These are phyloP conservation scores for Penicillium sclerotigenum DNA, from an alignment of 2,329 filamentous ascomycete genomes.

Conservation along the genomic window DNA sequence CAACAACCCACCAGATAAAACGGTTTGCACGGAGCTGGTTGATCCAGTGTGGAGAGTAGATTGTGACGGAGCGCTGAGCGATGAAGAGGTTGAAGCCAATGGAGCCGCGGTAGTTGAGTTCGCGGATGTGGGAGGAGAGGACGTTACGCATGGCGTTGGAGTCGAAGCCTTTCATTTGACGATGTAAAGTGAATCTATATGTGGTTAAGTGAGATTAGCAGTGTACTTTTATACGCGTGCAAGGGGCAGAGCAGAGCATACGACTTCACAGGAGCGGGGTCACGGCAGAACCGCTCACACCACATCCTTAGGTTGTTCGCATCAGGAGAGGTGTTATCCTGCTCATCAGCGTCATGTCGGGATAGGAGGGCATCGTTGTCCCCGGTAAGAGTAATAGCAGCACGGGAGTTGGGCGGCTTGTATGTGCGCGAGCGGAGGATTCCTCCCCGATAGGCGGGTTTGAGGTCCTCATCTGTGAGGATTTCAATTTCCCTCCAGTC, in stretches of 20 bases:
- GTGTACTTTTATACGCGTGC: too few relatives aligned
- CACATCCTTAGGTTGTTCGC: constrained; percentile 20
- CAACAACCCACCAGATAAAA: constrained; percentile 34
- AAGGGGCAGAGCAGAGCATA: constrained; percentile 16
- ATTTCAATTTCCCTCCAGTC: constrained; percentile 16
- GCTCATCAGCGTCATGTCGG: neutral
- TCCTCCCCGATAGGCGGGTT: constrained; percentile 17
- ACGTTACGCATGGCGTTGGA: constrained; percentile 24
- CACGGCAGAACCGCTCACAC: constrained; percentile 38
- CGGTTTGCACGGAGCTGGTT: constrained; percentile 37
- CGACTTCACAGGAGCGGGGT: constrained; percentile 38
- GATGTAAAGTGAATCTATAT: constrained; percentile 31
- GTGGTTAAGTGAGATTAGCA: neutral
- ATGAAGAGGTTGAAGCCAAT: constrained; percentile 25
- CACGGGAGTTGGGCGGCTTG: constrained; percentile 8
- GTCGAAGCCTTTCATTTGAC: constrained; percentile 33
- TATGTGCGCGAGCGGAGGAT: constrained; percentile 16
- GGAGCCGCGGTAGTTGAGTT: constrained; percentile 37
- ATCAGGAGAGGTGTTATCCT: neutral
- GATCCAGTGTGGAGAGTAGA: constrained; percentile 42
- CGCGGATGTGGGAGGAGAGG: constrained; percentile 37
- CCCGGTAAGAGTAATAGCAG: neutral
- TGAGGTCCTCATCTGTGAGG: constrained; percentile 13
- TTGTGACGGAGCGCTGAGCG: constrained; percentile 31
- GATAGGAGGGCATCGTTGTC: constrained; percentile 17